Base-by-base conservation (phyloP, 495 filamentous ascomycete species). In the Aspergillus nidulans region DNA sequence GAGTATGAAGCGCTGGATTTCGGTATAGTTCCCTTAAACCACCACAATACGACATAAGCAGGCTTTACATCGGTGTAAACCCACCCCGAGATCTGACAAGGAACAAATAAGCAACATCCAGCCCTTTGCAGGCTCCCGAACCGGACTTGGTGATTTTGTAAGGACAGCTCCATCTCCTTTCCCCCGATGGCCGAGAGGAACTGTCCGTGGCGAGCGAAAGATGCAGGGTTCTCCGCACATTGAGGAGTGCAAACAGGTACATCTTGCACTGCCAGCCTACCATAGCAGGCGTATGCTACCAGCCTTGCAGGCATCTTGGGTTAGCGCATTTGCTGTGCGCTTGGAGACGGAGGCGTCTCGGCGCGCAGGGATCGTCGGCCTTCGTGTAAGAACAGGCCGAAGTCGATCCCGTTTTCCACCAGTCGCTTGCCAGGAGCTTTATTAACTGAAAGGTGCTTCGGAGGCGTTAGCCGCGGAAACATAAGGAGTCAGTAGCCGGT, bases 101-200 rank as follows among this genome's bases (percentile, higher is more conserved):
- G n/a, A n/a, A n/a, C n/a, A n/a, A n/a, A n/a, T n/a, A n/a, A n/a
- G n/a, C n/a, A n/a, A n/a, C n/a, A n/a, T n/a, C n/a, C n/a, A n/a
- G n/a, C n/a, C n/a, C n/a, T n/a, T n/a, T n/a, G n/a, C n/a, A n/a
- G n/a, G n/a, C n/a, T n/a, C n/a, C n/a, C n/a, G n/a, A n/a, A n/a
- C n/a, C n/a, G n/a, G n/a, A n/a, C n/a, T n/a, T n/a, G n/a, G n/a
- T n/a, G n/a, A n/a, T n/a, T n/a, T n/a, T n/a, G n/a, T n/a, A n/a
- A n/a, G n/a, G n/a, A n/a, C n/a, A 28, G 26, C 4, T 28, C 26
- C 26, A 28, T 28, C 13, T 46, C 43, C 43, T 28, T 46, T 46
- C 12, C 16, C 43, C 43, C 43, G 43, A 46, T 46, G 43, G 43
- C 12, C 43, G 43, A 46, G 23, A 46, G 43, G 43, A 46, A 26